Conservation (phyloP, 2,329 filamentous ascomycete genomes). For the Alternaria triticimaculans region DNA sequence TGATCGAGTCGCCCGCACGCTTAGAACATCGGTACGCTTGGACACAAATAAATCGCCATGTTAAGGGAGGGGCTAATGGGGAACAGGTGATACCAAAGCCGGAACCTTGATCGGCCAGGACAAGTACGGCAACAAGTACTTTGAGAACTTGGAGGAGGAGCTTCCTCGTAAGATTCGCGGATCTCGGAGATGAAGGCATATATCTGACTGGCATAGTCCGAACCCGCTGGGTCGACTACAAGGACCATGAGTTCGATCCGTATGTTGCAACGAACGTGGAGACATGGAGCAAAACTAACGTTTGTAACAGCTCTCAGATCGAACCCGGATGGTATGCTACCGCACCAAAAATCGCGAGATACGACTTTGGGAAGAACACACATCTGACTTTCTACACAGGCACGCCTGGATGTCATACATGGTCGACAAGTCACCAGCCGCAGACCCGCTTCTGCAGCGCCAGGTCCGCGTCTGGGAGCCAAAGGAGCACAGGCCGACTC, state of each 20-base stretch:
- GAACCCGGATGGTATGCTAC: conserved; percentile 79
- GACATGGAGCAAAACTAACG: conserved; percentile 43
- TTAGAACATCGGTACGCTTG: conserved; percentile 49
- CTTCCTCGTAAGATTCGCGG: conserved; percentile 73
- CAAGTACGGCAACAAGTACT: conserved; percentile 96
- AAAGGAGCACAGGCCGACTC: conserved; percentile 73
- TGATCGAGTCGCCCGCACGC: conserved; percentile 30
- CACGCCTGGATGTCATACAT: conserved; percentile 97
- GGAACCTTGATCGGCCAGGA: conserved; percentile 85
- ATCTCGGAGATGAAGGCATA: neutral
- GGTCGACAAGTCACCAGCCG: conserved; percentile 82
- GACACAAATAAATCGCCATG: neutral
- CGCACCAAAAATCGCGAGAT: neutral
- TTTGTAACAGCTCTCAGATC: conserved; percentile 70
- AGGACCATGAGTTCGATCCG: conserved; percentile 82
- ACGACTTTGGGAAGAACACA: neutral
- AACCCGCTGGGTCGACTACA: conserved; percentile 98
- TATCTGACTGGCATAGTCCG: conserved; percentile 66
- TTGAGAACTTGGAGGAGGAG: conserved; percentile 89
- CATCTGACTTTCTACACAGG: conserved; percentile 54
- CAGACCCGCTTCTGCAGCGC: conserved; percentile 75
- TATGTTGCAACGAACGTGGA: conserved; percentile 51
- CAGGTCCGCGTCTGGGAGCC: conserved; percentile 78
- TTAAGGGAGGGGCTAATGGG: conserved; percentile 34
- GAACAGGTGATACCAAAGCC: conserved; percentile 90